These are phyloP conservation scores for Lignosus rhinocerotis DNA, from an alignment of 1,284 basidiomycete species.

Conservation along the genomic window DNA sequence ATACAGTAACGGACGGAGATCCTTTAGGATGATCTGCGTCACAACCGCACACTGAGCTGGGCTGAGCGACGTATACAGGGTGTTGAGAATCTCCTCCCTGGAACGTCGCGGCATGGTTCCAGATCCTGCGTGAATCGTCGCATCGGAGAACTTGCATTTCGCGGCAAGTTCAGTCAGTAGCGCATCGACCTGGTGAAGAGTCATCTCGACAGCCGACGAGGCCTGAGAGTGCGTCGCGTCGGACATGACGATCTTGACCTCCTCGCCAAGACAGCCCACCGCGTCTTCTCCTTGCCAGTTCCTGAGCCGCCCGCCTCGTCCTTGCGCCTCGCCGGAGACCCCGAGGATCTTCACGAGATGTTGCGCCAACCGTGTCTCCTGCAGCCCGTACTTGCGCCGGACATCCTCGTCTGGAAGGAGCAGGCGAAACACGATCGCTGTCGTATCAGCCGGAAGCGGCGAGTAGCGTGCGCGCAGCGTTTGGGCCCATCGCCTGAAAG, in stretches of 20 bases:
- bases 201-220: conserved; percentile 35
- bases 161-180: conserved; percentile 76
- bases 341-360: conserved; percentile 55
- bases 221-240: conserved; percentile 27
- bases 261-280: conserved; percentile 70
- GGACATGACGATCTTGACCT: conserved; percentile 51
- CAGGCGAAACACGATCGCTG: conserved; percentile 62
- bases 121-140: conserved; percentile 36
- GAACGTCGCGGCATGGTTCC: conserved; percentile 28
- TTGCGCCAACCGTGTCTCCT: conserved; percentile 65
- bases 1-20: conserved; percentile 76
- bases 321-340: conserved; percentile 31
- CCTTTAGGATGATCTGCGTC: conserved; percentile 83
- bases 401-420: conserved; percentile 83
- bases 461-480: conserved; percentile 43
- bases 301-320: conserved; percentile 39
- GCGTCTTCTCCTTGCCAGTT: conserved; percentile 51
- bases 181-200: conserved; percentile 53
- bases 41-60: conserved; percentile 65
- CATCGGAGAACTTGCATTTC: conserved; percentile 60
- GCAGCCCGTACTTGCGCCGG: conserved; percentile 69
- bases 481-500: conserved; percentile 50
- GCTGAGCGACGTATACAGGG: conserved; percentile 55
- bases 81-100: conserved; percentile 46
- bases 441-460: conserved; percentile 49